A percentile compares a stretch with the other conserved stretches of the same genome.
Conservation (phyloP, 192 early-diverging fungal genomes). For the Endogone sp. region DNA sequence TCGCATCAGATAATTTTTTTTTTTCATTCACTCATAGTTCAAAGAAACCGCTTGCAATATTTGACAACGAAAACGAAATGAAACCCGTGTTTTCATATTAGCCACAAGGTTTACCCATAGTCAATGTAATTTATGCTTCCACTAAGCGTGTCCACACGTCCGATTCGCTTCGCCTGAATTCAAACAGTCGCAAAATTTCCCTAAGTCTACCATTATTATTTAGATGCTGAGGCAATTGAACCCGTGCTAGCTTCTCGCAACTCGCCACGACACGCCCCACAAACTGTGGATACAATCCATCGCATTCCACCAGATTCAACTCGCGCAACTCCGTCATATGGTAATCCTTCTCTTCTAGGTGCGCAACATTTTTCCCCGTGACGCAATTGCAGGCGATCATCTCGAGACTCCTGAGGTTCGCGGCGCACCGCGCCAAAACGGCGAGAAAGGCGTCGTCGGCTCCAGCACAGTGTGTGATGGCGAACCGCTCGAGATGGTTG, state of each 20-base stretch:
- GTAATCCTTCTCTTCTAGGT: background rate
- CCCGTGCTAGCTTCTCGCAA: background rate
- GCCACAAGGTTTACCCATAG: too few species aligned
- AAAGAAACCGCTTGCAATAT: too few species aligned
- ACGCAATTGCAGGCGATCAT: background rate
- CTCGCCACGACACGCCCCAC: background rate
- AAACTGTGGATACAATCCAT: background rate
- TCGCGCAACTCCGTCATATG: background rate
- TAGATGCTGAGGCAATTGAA: background rate
- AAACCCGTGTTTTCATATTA: too few species aligned
- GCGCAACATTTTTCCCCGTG: background rate
- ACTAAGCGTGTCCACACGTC: too few species aligned
- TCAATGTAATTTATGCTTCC: too few species aligned
- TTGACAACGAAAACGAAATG: too few species aligned
- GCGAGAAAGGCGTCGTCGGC: background rate
- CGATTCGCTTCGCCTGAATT: too few species aligned
- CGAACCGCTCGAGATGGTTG: background rate
- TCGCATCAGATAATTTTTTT: too few species aligned
- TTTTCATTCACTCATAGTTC: too few species aligned
- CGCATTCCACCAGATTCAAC: background rate
- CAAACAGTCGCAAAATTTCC: background rate
- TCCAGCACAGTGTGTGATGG: background rate
- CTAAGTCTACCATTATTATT: background rate
- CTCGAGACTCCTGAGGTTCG: background rate
- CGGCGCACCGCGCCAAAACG: background rate